A percentile compares a stretch with the other conserved stretches of the same genome.
Evolutionary conservation across 169 alveolate genomes (phyloP).

Genomic region (Plasmodium coatneyi): DNA sequence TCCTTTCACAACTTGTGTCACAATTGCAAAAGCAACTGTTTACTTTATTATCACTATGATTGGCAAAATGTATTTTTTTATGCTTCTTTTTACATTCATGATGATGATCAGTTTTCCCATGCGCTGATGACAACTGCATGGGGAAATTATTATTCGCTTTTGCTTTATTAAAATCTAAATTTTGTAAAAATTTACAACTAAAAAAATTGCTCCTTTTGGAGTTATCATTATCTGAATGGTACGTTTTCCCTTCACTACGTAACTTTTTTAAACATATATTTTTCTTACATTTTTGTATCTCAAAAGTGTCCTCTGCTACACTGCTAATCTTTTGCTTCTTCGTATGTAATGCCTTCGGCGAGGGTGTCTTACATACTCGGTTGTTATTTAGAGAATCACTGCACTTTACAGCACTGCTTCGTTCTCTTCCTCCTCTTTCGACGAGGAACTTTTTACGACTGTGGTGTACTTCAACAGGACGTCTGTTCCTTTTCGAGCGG

Average conservation of each 20-base stretch:
- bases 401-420: neutral
- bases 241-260: neutral
- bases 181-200: conserved; percentile 41
- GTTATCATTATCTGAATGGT: conserved; percentile 12
- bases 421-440: neutral
- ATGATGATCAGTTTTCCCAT: conserved; percentile 1
- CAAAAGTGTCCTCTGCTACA: conserved; percentile 4
- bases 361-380: neutral
- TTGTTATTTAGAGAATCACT: neutral
- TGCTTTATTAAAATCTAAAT: conserved; percentile 11
- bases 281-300: conserved; percentile 4
- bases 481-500: neutral
- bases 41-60: conserved; percentile 42
- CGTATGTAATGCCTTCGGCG: conserved; percentile 2
- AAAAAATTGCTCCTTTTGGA: conserved; percentile 38
- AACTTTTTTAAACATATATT: conserved; percentile 7
- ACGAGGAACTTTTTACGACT: neutral
- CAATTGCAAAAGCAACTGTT: neutral
- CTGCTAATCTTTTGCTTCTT: neutral
- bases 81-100: neutral
- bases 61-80: conserved; percentile 2
- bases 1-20: conserved; percentile 20
- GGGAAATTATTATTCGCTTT: neutral
- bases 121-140: neutral
- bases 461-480: neutral